Base-by-base conservation (phyloP, 2,329 filamentous ascomycete species). In the Pseudogymnoascus sp. region DNA sequence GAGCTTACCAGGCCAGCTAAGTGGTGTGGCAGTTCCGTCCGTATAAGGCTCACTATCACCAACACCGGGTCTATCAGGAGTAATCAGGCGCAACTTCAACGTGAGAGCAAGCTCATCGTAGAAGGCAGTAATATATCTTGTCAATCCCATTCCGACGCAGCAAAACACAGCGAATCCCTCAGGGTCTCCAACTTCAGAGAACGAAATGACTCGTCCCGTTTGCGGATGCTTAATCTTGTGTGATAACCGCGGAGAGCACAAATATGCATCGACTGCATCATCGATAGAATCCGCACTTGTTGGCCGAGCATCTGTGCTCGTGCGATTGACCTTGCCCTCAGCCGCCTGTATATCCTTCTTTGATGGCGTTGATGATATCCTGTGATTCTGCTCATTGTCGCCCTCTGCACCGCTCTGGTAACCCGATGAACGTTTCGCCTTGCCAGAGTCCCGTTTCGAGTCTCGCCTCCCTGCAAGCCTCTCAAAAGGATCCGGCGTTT, bases 91-190 rank as follows among this genome's bases (percentile, higher is more conserved):
- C 63, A 99, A 77, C 74, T 91, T 95, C 64, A 99, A 78, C 0
- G 93, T 96, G 71, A 90, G 78, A 2, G 95, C 95, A 62, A 99
- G 80, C 74, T 99, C 95, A 73, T 99, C 95, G 72, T 97, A 99
- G 73, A 99, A 99, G 0, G 93, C 92, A 65, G 91, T 97, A 65
- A 99, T 90, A 73, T 95, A 99, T 75, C 95, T 85, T 10, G 95
- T 99, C 70, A 99, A 76, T 0, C 95, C 95, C 95, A 99, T 99
- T 19, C 95, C 95, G 2, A 99, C 92, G 71, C 95, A 99, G 73
- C 95, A 96, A 69, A 99, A 93, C 1, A 99, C 91, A 2, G 92
- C 93, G 68, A 89, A 93, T 1, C 95, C 95, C 47, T 93, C 86
- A 0, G 93, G 87, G 73, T 97, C 93, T 13, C 95, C 95, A 2